Conservation (phyloP, 2,329 filamentous ascomycete genomes). For the Purpureocillium takamizusanense region DNA sequence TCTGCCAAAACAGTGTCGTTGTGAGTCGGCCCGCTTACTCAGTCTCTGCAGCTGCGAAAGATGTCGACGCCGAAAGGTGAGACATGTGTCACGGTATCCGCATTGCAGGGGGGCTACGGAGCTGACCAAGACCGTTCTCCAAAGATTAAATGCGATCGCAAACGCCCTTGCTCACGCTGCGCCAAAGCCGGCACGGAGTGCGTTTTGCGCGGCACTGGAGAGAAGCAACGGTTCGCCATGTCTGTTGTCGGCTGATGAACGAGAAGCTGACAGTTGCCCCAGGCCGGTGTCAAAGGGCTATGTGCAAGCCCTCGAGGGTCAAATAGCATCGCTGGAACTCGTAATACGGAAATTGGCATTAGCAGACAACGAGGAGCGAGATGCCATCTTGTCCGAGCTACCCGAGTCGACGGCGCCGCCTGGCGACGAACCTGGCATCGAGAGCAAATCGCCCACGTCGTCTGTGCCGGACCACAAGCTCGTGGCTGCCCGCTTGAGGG, state of each 20-base stretch:
- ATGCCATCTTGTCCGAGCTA: slow-evolving; percentile 30
- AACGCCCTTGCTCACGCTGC: slow-evolving; percentile 40
- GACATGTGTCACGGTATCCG: neutral
- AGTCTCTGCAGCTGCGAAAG: slow-evolving; percentile 28
- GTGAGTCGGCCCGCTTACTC: too few relatives aligned
- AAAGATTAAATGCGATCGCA: slow-evolving; percentile 44
- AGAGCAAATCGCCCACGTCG: slow-evolving; percentile 6
- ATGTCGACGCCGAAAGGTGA: slow-evolving; percentile 33
- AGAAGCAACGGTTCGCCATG: slow-evolving; percentile 29
- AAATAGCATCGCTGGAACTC: slow-evolving; percentile 34
- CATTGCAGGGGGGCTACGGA: too few relatives aligned
- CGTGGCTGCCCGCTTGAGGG: slow-evolving; percentile 20
- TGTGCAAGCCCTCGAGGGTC: slow-evolving; percentile 36
- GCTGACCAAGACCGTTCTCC: neutral
- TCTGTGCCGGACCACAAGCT: slow-evolving; percentile 18
- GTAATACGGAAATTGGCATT: slow-evolving; percentile 34
- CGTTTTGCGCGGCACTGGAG: slow-evolving; percentile 28
- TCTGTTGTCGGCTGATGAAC: too few relatives aligned
- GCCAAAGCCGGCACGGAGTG: slow-evolving; percentile 30
- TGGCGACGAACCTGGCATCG: slow-evolving; percentile 6
- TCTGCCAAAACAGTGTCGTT: neutral
- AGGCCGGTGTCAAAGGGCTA: slow-evolving; percentile 36
- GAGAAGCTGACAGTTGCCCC: neutral
- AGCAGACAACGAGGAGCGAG: slow-evolving; percentile 27
- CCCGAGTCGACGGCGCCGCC: slow-evolving; percentile 16